phyloP scores from a whole-genome alignment of 257 asterid species.

The Solanum medicagineum region DNA sequence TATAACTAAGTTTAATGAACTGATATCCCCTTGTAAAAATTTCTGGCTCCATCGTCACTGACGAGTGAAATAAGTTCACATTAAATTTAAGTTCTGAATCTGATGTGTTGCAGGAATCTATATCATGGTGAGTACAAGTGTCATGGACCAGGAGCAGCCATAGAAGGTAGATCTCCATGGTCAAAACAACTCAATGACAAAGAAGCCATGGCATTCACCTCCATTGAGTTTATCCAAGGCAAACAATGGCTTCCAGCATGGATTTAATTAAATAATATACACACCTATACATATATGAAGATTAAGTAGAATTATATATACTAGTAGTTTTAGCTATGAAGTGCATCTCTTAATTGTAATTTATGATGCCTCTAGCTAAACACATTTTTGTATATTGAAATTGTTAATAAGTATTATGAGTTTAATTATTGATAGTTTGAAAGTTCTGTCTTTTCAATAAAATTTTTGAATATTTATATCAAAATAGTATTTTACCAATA shows the following conservation, averaged over 20 bases:
- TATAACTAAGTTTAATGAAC: background rate
- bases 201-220: constrained; percentile 37
- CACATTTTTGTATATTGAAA: background rate
- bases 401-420: background rate
- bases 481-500: background rate
- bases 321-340: background rate
- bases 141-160: constrained; percentile 58
- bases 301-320: background rate
- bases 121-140: constrained; percentile 63
- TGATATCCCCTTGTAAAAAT: background rate
- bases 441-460: no score
- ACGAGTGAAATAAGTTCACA: no score
- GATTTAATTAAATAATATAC: constrained; percentile 5
- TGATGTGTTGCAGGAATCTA: constrained; percentile 27
- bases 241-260: constrained; percentile 67
- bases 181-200: constrained; percentile 50
- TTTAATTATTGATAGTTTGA: background rate
- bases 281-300: background rate
- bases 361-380: background rate
- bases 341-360: background rate
- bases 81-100: background rate
- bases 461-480: no score
- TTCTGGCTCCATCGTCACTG: no score
- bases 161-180: constrained; percentile 46
- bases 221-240: constrained; percentile 54